Evolutionary conservation across 2,329 filamentous ascomycete species (phyloP), one percentile per base, ranked within the genome.

Genomic region (Talaromyces islandicus): DNA sequence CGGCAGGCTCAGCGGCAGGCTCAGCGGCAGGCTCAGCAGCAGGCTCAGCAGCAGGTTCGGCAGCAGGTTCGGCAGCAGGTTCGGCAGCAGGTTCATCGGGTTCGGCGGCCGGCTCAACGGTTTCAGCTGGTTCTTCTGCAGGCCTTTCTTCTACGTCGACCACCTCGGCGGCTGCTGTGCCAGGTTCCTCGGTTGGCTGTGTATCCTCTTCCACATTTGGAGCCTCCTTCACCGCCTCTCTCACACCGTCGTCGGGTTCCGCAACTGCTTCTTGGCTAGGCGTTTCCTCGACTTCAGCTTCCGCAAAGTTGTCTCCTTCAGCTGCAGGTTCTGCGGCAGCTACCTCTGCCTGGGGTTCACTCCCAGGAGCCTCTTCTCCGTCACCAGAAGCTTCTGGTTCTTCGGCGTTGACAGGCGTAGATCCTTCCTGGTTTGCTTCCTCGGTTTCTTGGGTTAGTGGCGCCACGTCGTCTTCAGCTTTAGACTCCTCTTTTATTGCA

Each of bases 341-440:
- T 19, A 62, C 64, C 43, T 63, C 62, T 29, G 63, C 64, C 7
- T 60, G 43, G 3, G 38, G 62, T 56, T 66, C 66, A 35, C 65
- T 63, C 7, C 63, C 56, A 54, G 62, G 24, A 27, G 27, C n/a
- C 54, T 62, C 58, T 53, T 56, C 54, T 32, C 48, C 48, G 27
- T 52, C 48, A 29, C 48, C 48, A 11, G 48, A 52, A 52, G 24
- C 32, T 25, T 3, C 56, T 35, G 53, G 7, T 55, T 30, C 25
- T 19, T 55, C 29, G 12, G 64, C 50, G 19, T 57, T 14, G n/a
- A 10, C 55, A 19, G 38, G n/a, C 17, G 21, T 17, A 17, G 55
- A 21, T 51, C 60, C 30, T 21, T 66, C 54, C 19, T 66, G 41
- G 32, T 53, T 48, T n/a, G 61, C 57, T n/a, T 62, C 54, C 51